phyloP scores from a whole-genome alignment of 1,284 basidiomycete genomes.

The Fomitopsis betulina region DNA sequence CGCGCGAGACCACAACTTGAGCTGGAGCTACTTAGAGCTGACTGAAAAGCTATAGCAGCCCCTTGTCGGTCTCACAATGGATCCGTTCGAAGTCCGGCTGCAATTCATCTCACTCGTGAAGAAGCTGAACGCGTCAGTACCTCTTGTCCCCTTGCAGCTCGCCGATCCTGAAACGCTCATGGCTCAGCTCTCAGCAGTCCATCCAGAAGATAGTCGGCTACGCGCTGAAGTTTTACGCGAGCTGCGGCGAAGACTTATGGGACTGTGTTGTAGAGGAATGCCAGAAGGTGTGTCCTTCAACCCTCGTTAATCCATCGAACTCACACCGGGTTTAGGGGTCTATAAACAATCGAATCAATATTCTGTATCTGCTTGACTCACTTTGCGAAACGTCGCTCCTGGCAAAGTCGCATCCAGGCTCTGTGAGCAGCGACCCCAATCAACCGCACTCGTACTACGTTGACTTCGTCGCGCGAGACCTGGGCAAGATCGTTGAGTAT shows the following conservation, averaged over 20 bases:
- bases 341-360: conserved; percentile 89
- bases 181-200: conserved; percentile 73
- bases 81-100: conserved; percentile 88
- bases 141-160: conserved; percentile 11
- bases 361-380: conserved; percentile 88
- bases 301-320: neutral
- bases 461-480: conserved; percentile 69
- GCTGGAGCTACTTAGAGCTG: too few relatives aligned
- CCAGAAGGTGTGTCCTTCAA: conserved; percentile 54
- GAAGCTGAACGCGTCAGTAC: conserved; percentile 76
- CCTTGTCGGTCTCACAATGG: conserved; percentile 43
- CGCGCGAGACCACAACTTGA: too few relatives aligned
- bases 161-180: conserved; percentile 27
- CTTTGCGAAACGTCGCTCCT: conserved; percentile 77
- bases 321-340: conserved; percentile 51
- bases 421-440: conserved; percentile 36
- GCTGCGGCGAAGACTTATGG: conserved; percentile 90
- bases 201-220: conserved; percentile 88
- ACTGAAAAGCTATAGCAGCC: too few relatives aligned
- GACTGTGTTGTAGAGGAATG: conserved; percentile 91
- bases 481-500: conserved; percentile 70
- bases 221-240: conserved; percentile 79
- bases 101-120: conserved; percentile 74
- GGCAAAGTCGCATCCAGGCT: conserved; percentile 51
- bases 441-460: conserved; percentile 56